Base-by-base conservation (phyloP, 1,139 yeast species). In the Geotrichum macrosporum region DNA sequence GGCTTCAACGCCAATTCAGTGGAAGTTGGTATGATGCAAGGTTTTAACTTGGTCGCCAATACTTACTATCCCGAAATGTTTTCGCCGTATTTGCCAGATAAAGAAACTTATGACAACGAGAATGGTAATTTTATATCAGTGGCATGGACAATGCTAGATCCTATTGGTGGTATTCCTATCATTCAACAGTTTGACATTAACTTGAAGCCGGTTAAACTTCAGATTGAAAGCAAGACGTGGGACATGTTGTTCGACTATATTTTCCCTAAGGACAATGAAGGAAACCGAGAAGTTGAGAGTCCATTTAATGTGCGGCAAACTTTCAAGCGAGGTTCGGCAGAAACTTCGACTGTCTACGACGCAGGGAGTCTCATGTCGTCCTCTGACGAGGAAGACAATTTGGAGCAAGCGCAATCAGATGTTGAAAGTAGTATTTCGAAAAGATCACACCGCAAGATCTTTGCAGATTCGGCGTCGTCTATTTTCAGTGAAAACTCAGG, bases 151-250 rank as follows among this genome's bases (percentile, higher is more conserved):
- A 73, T 82, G 75, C 70, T 83, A 40, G 81, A 78, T 33, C 86
- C 94, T 0, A 84, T 88, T 47, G 96, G 96, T 4, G 96, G 96
- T 2, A 88, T 88, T 41, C 74, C 81, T 0, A 78, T 86, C 26
- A 67, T 88, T 56, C 76, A 74, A 20, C 69, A 74, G 37, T 69
- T 78, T 50, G 66, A 68, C 12, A 69, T 77, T 37, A 57, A 68
- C 3, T 61, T 85, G 32, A 78, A 77, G 53, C 95, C 96, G 0
- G 61, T 87, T 46, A 76, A 78, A 54, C 68, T 88, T 29, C 87
- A 84, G 58, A 67, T 88, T 55, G 96, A 88, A 57, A 80, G 81
- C 58, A 67, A 69, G 3, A 77, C 89, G 0, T 82, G 88, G 1
- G 77, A 76, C 50, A 71, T 71, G 50, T 59, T 88, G 20, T 75